Evolutionary conservation across 2,329 filamentous ascomycete species (phyloP).

Genomic region (Trichoderma sp.): DNA sequence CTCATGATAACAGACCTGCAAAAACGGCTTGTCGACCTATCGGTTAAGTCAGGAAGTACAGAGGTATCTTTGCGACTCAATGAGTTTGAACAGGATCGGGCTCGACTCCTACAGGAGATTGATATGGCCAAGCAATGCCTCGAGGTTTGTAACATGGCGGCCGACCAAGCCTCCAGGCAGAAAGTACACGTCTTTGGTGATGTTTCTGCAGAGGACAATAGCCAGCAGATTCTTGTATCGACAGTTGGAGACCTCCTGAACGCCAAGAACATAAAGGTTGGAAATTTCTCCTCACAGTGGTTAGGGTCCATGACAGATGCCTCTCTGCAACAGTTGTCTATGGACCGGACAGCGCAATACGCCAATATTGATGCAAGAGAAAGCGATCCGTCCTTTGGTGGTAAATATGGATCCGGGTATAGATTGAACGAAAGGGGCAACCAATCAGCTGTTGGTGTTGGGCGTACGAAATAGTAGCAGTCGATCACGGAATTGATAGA

Average conservation of each 20-base stretch:
- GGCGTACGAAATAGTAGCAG: not conserved
- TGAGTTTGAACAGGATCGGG: not conserved
- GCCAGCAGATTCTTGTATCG: constrained; percentile 31
- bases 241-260: constrained; percentile 32
- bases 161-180: constrained; percentile 25
- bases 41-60: not conserved
- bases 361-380: not conserved
- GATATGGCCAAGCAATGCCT: constrained; percentile 24
- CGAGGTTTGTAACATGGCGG: constrained; percentile 24
- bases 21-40: not conserved
- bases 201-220: constrained; percentile 29
- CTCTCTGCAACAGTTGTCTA: not conserved
- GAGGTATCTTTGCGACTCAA: not conserved
- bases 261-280: constrained; percentile 23
- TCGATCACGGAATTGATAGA: not conserved
- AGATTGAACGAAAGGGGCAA: not conserved
- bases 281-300: constrained; percentile 17
- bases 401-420: not conserved
- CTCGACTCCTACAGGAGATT: constrained; percentile 9
- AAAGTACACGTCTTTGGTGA: constrained; percentile 33
- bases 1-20: constrained; percentile 7
- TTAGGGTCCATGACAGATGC: constrained; percentile 26
- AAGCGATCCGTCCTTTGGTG: not conserved
- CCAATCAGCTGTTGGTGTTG: not conserved
- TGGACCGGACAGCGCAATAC: not conserved